phyloP scores from a whole-genome alignment of 805 yeast species.

The Sporopachydermia quercuum region DNA sequence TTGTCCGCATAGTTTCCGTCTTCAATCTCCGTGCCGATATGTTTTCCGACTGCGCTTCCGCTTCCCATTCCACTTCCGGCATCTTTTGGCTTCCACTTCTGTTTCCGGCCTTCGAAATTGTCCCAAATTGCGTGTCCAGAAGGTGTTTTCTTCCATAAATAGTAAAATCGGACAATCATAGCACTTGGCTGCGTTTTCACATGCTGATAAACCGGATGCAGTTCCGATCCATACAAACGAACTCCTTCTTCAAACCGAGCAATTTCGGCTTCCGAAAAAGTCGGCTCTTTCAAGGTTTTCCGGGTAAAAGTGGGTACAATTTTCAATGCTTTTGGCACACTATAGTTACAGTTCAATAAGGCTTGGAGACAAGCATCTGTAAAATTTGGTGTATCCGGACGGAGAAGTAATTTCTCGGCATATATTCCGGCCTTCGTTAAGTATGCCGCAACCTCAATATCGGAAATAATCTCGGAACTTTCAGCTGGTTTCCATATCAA shows the following conservation, averaged over 20 bases:
- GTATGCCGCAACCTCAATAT: conserved; percentile 42
- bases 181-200: conserved; percentile 64
- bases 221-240: conserved; percentile 56
- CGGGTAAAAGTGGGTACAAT: conserved; percentile 36
- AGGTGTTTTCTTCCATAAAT: conserved; percentile 81
- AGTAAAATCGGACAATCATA: conserved; percentile 76
- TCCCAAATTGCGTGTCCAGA: conserved; percentile 75
- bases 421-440: conserved; percentile 37
- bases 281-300: conserved; percentile 58
- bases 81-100: conserved; percentile 33
- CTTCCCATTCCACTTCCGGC: conserved; percentile 12
- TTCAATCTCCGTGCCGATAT: conserved; percentile 8
- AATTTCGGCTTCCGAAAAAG: conserved; percentile 59
- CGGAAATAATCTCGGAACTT: too few species aligned
- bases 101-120: conserved; percentile 53
- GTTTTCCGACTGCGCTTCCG: too few species aligned
- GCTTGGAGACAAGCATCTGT: conserved; percentile 54
- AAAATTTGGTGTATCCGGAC: conserved; percentile 65
- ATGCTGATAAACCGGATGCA: conserved; percentile 54
- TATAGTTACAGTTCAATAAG: conserved; percentile 36
- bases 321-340: conserved; percentile 32
- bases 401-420: conserved; percentile 39
- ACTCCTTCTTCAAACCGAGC: conserved; percentile 63
- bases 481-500: conserved; percentile 61
- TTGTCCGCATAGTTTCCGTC: conserved; percentile 25